A percentile compares a stretch with the other conserved stretches of the same genome.
Conservation (phyloP, 371 early-diverging fungal species). For the Syncephalastrum monosporum region DNA sequence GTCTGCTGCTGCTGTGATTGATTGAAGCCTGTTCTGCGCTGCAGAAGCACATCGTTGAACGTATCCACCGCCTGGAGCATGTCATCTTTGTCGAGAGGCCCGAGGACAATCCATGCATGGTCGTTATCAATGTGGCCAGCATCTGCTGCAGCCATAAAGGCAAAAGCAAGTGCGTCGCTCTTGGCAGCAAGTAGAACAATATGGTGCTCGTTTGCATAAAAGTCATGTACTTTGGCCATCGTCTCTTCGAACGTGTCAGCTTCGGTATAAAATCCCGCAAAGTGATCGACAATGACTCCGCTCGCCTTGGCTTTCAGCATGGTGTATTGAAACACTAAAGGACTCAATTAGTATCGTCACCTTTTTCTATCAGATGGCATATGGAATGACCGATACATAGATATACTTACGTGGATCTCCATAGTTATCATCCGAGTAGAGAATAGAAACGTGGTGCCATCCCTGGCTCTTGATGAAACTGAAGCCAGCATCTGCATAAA, state of each 20-base stretch:
- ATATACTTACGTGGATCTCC: slow-evolving; percentile 44
- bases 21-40: slow-evolving; percentile 3
- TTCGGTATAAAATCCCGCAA: slow-evolving; percentile 39
- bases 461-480: slow-evolving; percentile 49
- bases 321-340: slow-evolving; percentile 45
- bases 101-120: slow-evolving; percentile 27
- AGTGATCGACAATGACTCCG: slow-evolving; percentile 36
- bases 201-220: slow-evolving; percentile 1
- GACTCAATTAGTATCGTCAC: no score
- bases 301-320: slow-evolving; percentile 30
- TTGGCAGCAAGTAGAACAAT: slow-evolving; percentile 49
- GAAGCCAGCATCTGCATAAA: slow-evolving; percentile 46
- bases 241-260: slow-evolving; percentile 37
- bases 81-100: slow-evolving; percentile 12
- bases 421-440: slow-evolving; percentile 49
- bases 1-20: neutral
- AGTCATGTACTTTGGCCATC: slow-evolving; percentile 26
- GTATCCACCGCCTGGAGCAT: slow-evolving; percentile 12
- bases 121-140: slow-evolving; percentile 33
- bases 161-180: slow-evolving; percentile 30
- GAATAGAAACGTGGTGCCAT: slow-evolving; percentile 46
- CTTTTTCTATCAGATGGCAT: no score
- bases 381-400: neutral
- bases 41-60: slow-evolving; percentile 27
- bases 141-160: slow-evolving; percentile 33